Percentiles rank a stretch among this genome's conserved stretches.
Evolutionary conservation across 331 rosid genomes (phyloP).

Genomic region (Rhamnella rubrinervis): DNA sequence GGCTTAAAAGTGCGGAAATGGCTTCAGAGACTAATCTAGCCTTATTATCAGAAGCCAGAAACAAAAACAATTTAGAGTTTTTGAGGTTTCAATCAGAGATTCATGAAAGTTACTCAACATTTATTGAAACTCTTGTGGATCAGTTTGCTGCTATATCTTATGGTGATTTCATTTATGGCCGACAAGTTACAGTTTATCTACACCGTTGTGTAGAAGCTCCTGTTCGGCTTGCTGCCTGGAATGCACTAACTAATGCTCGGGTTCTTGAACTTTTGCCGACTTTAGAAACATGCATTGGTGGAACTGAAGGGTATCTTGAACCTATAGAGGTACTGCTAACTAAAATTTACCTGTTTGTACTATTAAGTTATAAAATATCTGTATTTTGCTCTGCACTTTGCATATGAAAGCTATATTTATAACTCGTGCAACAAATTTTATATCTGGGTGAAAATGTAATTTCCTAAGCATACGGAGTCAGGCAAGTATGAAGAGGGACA

Average conservation of each 20-base stretch:
- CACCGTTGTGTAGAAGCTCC: slow-evolving; percentile 75
- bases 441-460: background rate
- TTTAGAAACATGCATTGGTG: slow-evolving; percentile 63
- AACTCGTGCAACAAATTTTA: background rate
- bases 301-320: slow-evolving; percentile 76
- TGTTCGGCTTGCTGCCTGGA: slow-evolving; percentile 81
- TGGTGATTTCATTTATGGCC: slow-evolving; percentile 79
- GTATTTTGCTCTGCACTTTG: background rate
- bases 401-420: background rate
- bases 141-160: slow-evolving; percentile 87
- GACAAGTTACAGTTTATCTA: slow-evolving; percentile 86
- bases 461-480: too few species aligned
- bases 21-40: slow-evolving; percentile 7
- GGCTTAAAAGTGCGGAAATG: slow-evolving; percentile 29
- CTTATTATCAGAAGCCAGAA: slow-evolving; percentile 26
- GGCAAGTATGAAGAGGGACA: too few species aligned
- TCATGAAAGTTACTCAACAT: slow-evolving; percentile 66
- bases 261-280: slow-evolving; percentile 93
- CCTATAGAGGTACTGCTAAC: slow-evolving; percentile 72
- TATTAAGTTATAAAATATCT: background rate
- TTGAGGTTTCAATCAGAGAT: slow-evolving; percentile 72
- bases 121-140: slow-evolving; percentile 82
- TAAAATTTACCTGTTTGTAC: slow-evolving; percentile 20
- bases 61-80: slow-evolving; percentile 43
- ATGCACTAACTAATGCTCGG: slow-evolving; percentile 59